Conservation (phyloP, 169 alveolate genomes). For the Babesia bovis region DNA sequence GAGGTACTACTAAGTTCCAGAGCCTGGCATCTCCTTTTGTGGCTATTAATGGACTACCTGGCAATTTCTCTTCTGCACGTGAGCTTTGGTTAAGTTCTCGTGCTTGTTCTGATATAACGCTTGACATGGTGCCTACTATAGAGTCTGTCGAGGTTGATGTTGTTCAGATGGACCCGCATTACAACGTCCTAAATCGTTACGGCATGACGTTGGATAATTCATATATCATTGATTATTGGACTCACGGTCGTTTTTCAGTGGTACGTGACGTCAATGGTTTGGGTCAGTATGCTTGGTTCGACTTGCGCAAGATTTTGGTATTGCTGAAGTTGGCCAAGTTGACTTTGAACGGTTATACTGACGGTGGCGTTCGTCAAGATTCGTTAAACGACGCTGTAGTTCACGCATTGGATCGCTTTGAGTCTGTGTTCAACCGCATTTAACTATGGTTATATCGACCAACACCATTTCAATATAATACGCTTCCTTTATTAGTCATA, state of each 20-base stretch:
- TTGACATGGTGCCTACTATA: slow-evolving; percentile 60
- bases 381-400: slow-evolving; percentile 31
- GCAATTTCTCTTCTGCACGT: slow-evolving; percentile 33
- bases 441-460: too few species aligned
- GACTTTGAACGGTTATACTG: slow-evolving; percentile 52
- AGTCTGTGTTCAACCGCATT: slow-evolving; percentile 46
- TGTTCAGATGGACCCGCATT: slow-evolving; percentile 43
- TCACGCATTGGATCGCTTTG: slow-evolving; percentile 37
- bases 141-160: slow-evolving; percentile 38
- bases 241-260: slow-evolving; percentile 70
- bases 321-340: slow-evolving; percentile 43
- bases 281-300: slow-evolving; percentile 80
- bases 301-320: slow-evolving; percentile 64
- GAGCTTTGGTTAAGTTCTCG: slow-evolving; percentile 47
- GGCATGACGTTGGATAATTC: slow-evolving; percentile 64
- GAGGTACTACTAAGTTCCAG: neutral
- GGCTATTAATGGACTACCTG: slow-evolving; percentile 27
- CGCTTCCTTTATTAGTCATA: too few species aligned
- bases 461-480: too few species aligned
- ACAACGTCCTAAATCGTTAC: slow-evolving; percentile 25
- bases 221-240: slow-evolving; percentile 73
- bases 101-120: slow-evolving; percentile 30
- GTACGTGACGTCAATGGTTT: slow-evolving; percentile 71
- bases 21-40: slow-evolving; percentile 33
- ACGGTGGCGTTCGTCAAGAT: slow-evolving; percentile 45